A percentile compares a stretch with the other conserved stretches of the same genome.
Conservation (phyloP, 1,284 basidiomycete species). For the Fomitopsis palustris region DNA sequence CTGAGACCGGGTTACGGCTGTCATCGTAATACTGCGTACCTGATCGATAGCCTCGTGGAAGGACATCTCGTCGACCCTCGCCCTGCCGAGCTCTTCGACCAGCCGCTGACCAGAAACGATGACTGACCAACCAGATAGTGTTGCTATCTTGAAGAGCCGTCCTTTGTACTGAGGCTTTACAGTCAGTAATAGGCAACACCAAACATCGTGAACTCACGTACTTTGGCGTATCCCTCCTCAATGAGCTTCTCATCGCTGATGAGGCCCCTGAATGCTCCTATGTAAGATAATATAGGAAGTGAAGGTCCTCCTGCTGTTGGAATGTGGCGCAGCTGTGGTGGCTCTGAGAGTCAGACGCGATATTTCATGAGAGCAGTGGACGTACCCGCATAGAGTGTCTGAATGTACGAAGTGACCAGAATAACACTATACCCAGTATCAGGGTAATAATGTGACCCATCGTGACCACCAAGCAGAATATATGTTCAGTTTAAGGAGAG, state of each 20-base stretch:
- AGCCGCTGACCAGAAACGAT: conserved; percentile 18
- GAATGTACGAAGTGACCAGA: too few species aligned
- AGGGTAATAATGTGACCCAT: too few species aligned
- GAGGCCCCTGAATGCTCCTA: conserved; percentile 27
- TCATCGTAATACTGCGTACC: conserved; percentile 23
- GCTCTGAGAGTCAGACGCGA: too few species aligned
- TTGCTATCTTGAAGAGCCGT: conserved; percentile 30
- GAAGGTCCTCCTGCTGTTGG: conserved; percentile 36
- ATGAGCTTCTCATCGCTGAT: conserved; percentile 30
- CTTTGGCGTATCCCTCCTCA: conserved; percentile 36
- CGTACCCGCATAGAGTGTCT: too few species aligned
- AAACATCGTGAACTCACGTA: conserved; percentile 10
- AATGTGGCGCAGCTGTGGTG: conserved; percentile 23
- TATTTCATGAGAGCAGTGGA: too few species aligned
- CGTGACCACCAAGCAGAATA: too few species aligned
- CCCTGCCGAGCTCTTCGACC: conserved; percentile 27
- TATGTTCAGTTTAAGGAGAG: too few species aligned
- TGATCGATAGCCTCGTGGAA: conserved; percentile 25
- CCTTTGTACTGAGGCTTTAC: conserved; percentile 9
- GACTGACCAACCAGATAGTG: conserved; percentile 30
- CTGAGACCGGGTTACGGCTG: too few species aligned
- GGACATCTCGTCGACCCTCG: conserved; percentile 28
- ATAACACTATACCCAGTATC: too few species aligned
- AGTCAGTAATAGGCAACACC: background rate
- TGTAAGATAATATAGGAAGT: conserved; percentile 32